A percentile compares a stretch with the other conserved stretches of the same genome.
Conservation (phyloP, 148 eudicot genomes). For the Rhododendron mucronatum region DNA sequence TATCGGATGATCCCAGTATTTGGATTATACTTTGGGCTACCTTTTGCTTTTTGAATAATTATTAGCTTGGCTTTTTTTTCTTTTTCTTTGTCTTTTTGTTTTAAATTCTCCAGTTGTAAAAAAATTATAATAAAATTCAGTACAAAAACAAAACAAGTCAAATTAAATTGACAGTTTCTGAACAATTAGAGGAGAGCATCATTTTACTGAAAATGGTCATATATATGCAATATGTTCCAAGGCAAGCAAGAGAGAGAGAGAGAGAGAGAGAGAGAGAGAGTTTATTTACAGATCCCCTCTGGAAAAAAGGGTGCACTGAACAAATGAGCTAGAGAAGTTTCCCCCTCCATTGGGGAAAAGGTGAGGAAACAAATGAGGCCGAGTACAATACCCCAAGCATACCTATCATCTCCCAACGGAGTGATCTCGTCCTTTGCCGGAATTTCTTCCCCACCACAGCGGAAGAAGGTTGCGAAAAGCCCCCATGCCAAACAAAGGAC, state of each 20-base stretch:
- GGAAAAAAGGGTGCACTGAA: constrained; percentile 62
- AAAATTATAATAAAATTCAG: no score
- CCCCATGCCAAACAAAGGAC: constrained; percentile 93
- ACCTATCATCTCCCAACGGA: constrained; percentile 70
- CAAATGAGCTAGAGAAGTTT: constrained; percentile 65
- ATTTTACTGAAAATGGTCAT: no score
- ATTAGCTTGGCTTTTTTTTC: no score
- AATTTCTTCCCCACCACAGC: constrained; percentile 91
- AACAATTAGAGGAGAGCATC: no score
- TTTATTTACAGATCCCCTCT: constrained; percentile 51
- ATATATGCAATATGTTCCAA: not conserved
- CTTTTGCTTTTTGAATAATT: no score
- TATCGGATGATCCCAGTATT: no score
- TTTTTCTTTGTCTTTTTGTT: no score
- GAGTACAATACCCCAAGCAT: constrained; percentile 79
- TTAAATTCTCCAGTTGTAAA: no score
- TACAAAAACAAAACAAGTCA: no score
- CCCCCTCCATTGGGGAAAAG: constrained; percentile 94
- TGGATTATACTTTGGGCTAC: no score
- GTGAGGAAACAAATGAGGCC: constrained; percentile 81
- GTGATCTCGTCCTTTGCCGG: constrained; percentile 90
- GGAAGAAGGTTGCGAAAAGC: constrained; percentile 76
- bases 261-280: not conserved
- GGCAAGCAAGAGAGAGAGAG: not conserved
- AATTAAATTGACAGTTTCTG: no score